These are phyloP conservation scores for Mycena albidolilacea DNA, from an alignment of 768 basidiomycete genomes.

Conservation along the genomic window DNA sequence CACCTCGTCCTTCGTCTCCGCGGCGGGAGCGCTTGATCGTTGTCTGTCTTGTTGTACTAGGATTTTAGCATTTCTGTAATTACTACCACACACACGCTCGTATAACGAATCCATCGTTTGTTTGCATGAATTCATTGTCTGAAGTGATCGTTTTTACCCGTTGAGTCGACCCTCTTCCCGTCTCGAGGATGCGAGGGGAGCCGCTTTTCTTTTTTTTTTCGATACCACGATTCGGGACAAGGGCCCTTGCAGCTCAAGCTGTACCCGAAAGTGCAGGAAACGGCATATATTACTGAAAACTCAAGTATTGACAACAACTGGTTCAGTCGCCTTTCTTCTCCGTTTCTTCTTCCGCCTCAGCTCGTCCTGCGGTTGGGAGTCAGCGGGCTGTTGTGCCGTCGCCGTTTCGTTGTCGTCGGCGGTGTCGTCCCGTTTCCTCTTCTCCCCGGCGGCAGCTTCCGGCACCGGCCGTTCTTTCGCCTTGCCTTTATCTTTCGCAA, in stretches of 20 bases:
- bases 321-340: constrained; percentile 20
- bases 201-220: no score
- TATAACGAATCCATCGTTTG: not conserved
- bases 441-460: constrained; percentile 30
- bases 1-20: constrained; percentile 76
- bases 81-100: constrained; percentile 10
- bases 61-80: not conserved
- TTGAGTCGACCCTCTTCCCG: no score
- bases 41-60: constrained; percentile 8
- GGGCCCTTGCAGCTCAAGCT: no score
- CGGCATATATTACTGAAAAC: not conserved
- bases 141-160: no score
- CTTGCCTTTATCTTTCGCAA: constrained; percentile 28
- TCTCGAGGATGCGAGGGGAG: no score
- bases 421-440: constrained; percentile 36
- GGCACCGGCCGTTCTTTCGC: constrained; percentile 5
- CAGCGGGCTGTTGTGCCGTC: not conserved
- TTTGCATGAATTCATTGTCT: no score
- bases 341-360: constrained; percentile 36
- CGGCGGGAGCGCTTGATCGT: constrained; percentile 66
- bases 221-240: not conserved
- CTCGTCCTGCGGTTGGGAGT: constrained; percentile 24
- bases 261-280: not conserved
- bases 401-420: constrained; percentile 20
- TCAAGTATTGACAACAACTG: not conserved